Conservation (phyloP, 805 yeast genomes). For the Metschnikowia sp. region DNA sequence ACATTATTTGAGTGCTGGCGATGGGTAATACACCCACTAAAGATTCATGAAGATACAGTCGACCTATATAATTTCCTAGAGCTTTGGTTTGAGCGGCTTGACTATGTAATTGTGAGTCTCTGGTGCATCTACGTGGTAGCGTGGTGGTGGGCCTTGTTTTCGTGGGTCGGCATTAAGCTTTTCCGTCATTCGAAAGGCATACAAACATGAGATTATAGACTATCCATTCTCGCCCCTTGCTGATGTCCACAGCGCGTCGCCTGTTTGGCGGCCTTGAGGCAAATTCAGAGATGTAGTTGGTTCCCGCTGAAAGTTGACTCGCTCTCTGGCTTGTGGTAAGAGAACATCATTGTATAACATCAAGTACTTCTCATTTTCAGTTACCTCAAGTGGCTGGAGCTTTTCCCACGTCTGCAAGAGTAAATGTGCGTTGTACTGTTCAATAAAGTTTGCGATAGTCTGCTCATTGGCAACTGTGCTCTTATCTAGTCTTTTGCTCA, state of each 20-base stretch:
- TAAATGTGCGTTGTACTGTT: conserved; percentile 8
- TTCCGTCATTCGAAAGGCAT: conserved; percentile 77
- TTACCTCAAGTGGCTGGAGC: conserved; percentile 1
- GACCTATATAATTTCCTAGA: conserved; percentile 13
- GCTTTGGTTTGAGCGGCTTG: conserved; percentile 21
- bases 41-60: conserved; percentile 6
- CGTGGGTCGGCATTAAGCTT: conserved; percentile 80
- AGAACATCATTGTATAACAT: conserved; percentile 13
- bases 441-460: conserved; percentile 3
- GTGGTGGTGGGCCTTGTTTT: conserved; percentile 65
- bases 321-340: conserved; percentile 14
- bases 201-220: conserved; percentile 11
- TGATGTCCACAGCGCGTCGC: conserved; percentile 72
- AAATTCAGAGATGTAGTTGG: conserved; percentile 18
- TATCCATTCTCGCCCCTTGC: conserved; percentile 60
- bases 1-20: conserved; percentile 36
- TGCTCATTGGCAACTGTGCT: conserved; percentile 10
- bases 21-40: conserved; percentile 30
- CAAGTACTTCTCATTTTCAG: conserved; percentile 4
- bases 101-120: conserved; percentile 28
- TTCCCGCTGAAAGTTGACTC: conserved; percentile 21
- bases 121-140: conserved; percentile 41
- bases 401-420: conserved; percentile 10
- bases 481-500: conserved; percentile 23
- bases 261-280: conserved; percentile 65